Evolutionary conservation across 495 filamentous ascomycete species (phyloP).

Genomic region (Aspergillus wentii): DNA sequence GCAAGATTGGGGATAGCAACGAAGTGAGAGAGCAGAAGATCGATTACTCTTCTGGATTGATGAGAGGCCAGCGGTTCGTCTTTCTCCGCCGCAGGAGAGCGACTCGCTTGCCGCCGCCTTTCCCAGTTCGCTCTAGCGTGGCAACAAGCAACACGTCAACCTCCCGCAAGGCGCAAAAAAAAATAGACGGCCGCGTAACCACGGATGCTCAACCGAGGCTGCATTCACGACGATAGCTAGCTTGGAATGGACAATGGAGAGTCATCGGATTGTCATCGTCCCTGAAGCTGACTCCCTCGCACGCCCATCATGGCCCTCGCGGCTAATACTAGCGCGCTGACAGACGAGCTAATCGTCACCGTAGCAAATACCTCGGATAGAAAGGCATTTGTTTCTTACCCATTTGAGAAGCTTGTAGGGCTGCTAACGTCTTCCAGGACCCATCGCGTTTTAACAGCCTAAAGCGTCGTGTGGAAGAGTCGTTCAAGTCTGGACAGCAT

Average conservation of each 20-base stretch:
- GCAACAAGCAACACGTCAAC: conserved; percentile 12
- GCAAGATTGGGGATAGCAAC: conserved; percentile 10
- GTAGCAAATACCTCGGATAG: conserved; percentile 21
- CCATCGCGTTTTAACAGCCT: conserved; percentile 18
- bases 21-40: conserved; percentile 9
- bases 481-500: conserved; percentile 51
- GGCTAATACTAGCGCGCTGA: conserved; percentile 28
- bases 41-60: not conserved
- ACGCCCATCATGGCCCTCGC: conserved; percentile 42
- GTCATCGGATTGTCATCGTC: too few species aligned
- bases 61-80: too few species aligned
- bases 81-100: not conserved
- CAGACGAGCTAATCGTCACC: conserved; percentile 31
- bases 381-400: conserved; percentile 19
- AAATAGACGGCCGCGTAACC: conserved; percentile 15
- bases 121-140: conserved; percentile 26
- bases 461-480: conserved; percentile 24
- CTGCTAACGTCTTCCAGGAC: conserved; percentile 41
- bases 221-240: too few species aligned
- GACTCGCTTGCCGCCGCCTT: conserved; percentile 17
- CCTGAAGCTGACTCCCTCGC: too few species aligned
- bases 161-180: too few species aligned
- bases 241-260: conserved; percentile 4
- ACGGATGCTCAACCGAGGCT: not conserved
- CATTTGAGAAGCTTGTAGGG: conserved; percentile 19